Evolutionary conservation across 23 red algal genomes (phyloP).

Genomic region (Gracilaria caudata): DNA sequence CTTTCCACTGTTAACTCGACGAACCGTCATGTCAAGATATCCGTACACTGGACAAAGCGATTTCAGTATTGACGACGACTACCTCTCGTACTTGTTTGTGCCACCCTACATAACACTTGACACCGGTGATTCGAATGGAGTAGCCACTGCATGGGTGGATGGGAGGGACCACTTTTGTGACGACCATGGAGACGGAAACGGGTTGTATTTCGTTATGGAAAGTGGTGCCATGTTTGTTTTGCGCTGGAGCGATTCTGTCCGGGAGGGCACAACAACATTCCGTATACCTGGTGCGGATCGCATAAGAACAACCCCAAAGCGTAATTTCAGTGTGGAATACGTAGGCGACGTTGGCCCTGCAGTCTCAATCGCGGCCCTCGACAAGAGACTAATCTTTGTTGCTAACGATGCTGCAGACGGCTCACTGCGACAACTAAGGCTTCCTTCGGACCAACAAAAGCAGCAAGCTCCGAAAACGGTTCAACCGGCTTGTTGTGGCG

Average conservation of each 20-base stretch:
- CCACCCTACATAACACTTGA: constrained; percentile 54
- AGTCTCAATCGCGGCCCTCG: constrained; percentile 40
- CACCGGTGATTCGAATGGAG: constrained; percentile 40
- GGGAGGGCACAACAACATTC: constrained; percentile 35
- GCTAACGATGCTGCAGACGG: constrained; percentile 76
- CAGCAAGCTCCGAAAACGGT: constrained; percentile 13
- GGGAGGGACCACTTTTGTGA: constrained; percentile 50
- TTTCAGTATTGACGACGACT: constrained; percentile 12
- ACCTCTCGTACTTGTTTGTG: constrained; percentile 39
- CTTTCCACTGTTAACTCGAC: not conserved
- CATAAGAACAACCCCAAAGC: constrained; percentile 33
- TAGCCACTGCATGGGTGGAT: constrained; percentile 38
- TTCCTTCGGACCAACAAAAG: constrained; percentile 28
- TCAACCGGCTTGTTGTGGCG: not conserved
- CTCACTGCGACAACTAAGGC: constrained; percentile 37
- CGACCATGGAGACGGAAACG: constrained; percentile 46
- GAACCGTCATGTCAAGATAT: constrained; percentile 2
- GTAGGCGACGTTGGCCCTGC: constrained; percentile 74
- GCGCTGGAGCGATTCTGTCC: constrained; percentile 40
- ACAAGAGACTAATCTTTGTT: constrained; percentile 30
- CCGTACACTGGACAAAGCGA: constrained; percentile 22
- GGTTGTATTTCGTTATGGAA: constrained; percentile 68
- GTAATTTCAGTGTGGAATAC: constrained; percentile 44
- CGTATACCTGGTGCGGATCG: constrained; percentile 26
- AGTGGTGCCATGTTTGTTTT: constrained; percentile 53